Base-by-base conservation (phyloP, 1,284 basidiomycete genomes). In the Leccinum proliferum region DNA sequence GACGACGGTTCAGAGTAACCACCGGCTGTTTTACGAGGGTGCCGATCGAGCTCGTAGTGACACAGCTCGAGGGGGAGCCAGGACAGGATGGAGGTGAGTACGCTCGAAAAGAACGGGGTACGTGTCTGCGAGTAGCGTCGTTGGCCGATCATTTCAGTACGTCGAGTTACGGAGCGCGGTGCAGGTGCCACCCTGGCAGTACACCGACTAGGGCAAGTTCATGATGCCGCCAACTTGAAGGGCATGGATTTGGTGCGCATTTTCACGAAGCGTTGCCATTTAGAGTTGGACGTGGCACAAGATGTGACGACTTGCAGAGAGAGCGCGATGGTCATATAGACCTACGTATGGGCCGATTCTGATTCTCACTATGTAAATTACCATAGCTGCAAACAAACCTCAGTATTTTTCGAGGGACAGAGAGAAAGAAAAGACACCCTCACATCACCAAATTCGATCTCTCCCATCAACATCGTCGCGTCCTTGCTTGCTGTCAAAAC, bases 401-500 rank as follows among this genome's bases (percentile, higher is more conserved):
- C 10, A 65, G 53, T 57, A 46, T 57, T 53, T 18, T 37, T 32
- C 39, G 35, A 37, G 35, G 14, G 46, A 60, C 7, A 46, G 5
- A 14, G 29, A 34, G 32, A 32, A 32, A 32, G 46, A 25, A 10
- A 12, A 25, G n/a, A 15, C 18, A 53, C 57, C 64, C 53, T 53
- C 70, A 72, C 61, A 71, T 60, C 43, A 48, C n/a, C 62, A 73
- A 35, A 46, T 69, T 95, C 92, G 53, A 96, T 84, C 77, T 96
- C 94, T 25, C 94, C 94, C 61, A 96, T 76, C 50, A 96, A 80
- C 87, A 96, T 89, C 25, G 91, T 89, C 25, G 91, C 87, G 69
- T 96, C 94, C 75, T 94, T 95, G 75, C 93, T 94, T 46, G 84
- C 88, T 1, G 93, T 94, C 59, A 96, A 79, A 66, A 94, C 89